Evolutionary conservation across 208 protist species (phyloP).

Genomic region (Trichomonas tenax): DNA sequence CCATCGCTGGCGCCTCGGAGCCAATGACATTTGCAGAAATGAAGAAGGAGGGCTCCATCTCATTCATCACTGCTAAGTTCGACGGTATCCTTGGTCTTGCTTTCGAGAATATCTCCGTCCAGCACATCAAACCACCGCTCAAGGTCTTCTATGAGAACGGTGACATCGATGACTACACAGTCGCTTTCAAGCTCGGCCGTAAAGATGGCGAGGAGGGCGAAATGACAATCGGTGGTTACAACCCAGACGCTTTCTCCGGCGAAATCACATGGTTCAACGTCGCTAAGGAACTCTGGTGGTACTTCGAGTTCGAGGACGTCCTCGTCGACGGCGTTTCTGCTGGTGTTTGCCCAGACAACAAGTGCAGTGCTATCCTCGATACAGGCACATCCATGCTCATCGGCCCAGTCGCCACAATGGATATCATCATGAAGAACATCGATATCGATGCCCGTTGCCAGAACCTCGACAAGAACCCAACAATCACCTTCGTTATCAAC

Average conservation of each 20-base stretch:
- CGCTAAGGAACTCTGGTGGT: slow-evolving; percentile 34
- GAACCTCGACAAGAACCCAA: slow-evolving; percentile 20
- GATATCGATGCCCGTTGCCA: slow-evolving; percentile 16
- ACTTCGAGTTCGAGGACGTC: slow-evolving; percentile 27
- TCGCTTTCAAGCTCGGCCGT: slow-evolving; percentile 38
- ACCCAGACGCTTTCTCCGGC: slow-evolving; percentile 30
- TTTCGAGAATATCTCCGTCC: slow-evolving; percentile 62
- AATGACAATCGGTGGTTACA: slow-evolving; percentile 37
- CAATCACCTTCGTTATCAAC: slow-evolving; percentile 26
- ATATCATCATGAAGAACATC: slow-evolving; percentile 26
- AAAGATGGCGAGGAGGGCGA: slow-evolving; percentile 16
- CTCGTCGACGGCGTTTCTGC: not conserved
- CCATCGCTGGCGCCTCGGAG: slow-evolving; percentile 50
- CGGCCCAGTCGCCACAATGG: slow-evolving; percentile 51
- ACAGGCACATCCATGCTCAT: slow-evolving; percentile 76
- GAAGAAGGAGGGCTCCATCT: slow-evolving; percentile 58
- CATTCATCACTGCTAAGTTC: slow-evolving; percentile 68
- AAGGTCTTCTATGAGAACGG: slow-evolving; percentile 48
- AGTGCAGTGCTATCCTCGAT: slow-evolving; percentile 54
- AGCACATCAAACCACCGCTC: slow-evolving; percentile 57
- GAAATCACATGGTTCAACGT: slow-evolving; percentile 36
- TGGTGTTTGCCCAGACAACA: not conserved
- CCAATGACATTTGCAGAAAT: slow-evolving; percentile 50
- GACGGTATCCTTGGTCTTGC: slow-evolving; percentile 67
- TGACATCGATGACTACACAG: slow-evolving; percentile 41